These are phyloP conservation scores for Mallotus repandus DNA, from an alignment of 441 rosid species.

Conservation along the genomic window DNA sequence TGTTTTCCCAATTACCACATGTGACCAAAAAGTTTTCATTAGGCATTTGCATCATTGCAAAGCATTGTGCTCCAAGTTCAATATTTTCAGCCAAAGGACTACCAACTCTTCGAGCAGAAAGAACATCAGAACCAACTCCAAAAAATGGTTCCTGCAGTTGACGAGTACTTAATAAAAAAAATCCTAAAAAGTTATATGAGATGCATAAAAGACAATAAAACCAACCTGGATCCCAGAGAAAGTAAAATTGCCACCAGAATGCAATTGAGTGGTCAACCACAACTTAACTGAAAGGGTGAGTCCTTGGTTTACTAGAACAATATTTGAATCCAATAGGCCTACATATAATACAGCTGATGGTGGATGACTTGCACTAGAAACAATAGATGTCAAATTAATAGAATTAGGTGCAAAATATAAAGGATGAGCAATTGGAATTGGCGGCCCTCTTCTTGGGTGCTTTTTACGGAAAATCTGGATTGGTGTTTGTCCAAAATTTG, in stretches of 20 bases:
- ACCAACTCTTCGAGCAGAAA: conserved; percentile 86
- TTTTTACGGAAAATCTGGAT: conserved; percentile 94
- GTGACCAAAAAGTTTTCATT: conserved; percentile 80
- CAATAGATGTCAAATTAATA: conserved; percentile 78
- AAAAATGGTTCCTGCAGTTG: conserved; percentile 86
- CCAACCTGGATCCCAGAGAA: conserved; percentile 91
- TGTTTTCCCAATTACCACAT: conserved; percentile 99
- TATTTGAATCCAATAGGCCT: conserved; percentile 72
- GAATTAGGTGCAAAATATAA: conserved; percentile 91
- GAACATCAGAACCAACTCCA: conserved; percentile 94
- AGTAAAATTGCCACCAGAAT: conserved; percentile 94
- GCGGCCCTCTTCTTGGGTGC: conserved; percentile 98
- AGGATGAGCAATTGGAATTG: conserved; percentile 97
- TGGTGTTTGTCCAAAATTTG: conserved; percentile 99
- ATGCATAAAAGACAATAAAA: conserved; percentile 19
- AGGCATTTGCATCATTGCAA: conserved; percentile 75
- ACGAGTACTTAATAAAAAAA: conserved; percentile 14
- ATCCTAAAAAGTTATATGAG: background rate
- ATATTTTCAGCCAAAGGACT: conserved; percentile 82
- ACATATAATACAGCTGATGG: conserved; percentile 74
- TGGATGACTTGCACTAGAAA: conserved; percentile 53
- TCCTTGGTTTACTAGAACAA: conserved; percentile 86
- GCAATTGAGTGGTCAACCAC: conserved; percentile 96
- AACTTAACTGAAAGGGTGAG: conserved; percentile 88
- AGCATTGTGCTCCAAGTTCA: conserved; percentile 86